Base-by-base conservation (phyloP, 1,284 basidiomycete genomes). In the Cryptococcus wingfieldii region DNA sequence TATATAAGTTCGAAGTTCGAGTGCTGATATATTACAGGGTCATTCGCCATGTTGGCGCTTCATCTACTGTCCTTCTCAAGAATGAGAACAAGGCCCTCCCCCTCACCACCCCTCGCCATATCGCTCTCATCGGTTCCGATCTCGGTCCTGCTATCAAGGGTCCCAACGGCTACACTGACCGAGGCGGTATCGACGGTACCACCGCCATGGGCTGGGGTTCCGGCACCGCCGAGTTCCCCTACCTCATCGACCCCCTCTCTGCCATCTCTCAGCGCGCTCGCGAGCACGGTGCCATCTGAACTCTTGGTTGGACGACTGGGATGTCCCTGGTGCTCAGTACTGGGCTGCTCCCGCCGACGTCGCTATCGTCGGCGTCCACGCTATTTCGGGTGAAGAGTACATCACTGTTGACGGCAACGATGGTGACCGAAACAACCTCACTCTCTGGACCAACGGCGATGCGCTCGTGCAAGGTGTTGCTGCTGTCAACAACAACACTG, bases 171-270 rank as follows among this genome's bases (percentile, higher is more conserved):
- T 90, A 83, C 65, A 39, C 74, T 12, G 87, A 90, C 53, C 78
- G 77, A 12, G 79, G 77, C 16, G 79, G 79, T 5, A 58, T 72
- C n/a, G 68, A 76, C 18, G 78, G 78, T 38, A 82, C 86, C n/a
- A 79, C 91, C 2, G 88, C 87, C 5, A 86, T 89, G 82, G 89
- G 89, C 31, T 91, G 90, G 89, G 90, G 86, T 18, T 84, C 83
- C 48, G 87, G 87, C 53, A 73, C 80, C 7, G 72, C 70, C 45
- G 68, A 80, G 27, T 81, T 77, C 70, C 75, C 79, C 0, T 81
- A 80, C 71, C 75, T 81, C 37, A 72, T 82, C 54, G 76, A 78
- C 31, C 78, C 88, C 5, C 77, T 86, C 49, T 84, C 87, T 66
- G 88, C 88, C 16, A 83, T 94, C 60, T 85, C 89, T 64, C 68